These are phyloP conservation scores for Saturnispora sekii DNA, from an alignment of 805 yeast genomes.

Conservation along the genomic window DNA sequence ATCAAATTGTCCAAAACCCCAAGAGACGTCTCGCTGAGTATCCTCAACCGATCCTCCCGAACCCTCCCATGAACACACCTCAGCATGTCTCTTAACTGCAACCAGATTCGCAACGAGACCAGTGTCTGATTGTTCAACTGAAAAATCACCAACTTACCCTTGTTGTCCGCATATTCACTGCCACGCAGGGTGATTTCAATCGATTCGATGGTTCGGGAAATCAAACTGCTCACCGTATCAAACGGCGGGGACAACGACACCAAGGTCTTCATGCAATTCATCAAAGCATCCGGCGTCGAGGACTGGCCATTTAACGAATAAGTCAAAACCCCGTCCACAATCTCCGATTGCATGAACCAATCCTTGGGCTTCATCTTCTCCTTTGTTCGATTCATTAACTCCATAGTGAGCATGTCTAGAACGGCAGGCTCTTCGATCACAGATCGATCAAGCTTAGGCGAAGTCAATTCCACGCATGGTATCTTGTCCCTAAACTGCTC, in stretches of 20 bases:
- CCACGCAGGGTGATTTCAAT: slow-evolving; percentile 62
- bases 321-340: slow-evolving; percentile 8
- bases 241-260: slow-evolving; percentile 22
- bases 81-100: slow-evolving; percentile 26
- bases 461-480: slow-evolving; percentile 2
- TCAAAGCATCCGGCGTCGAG: slow-evolving; percentile 19
- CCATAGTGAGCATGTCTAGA: slow-evolving; percentile 15
- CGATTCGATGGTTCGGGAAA: slow-evolving; percentile 52
- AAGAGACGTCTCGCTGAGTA: slow-evolving; percentile 23
- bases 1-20: slow-evolving; percentile 49
- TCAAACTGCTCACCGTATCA: slow-evolving; percentile 23
- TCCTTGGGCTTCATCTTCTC: slow-evolving; percentile 18
- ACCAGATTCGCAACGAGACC: slow-evolving; percentile 44
- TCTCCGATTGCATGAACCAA: slow-evolving; percentile 22
- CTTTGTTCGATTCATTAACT: slow-evolving; percentile 17
- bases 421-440: slow-evolving; percentile 6
- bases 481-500: slow-evolving; percentile 12
- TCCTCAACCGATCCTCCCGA: slow-evolving; percentile 18
- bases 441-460: slow-evolving; percentile 8
- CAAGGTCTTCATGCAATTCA: slow-evolving; percentile 18
- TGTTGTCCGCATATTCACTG: slow-evolving; percentile 19
- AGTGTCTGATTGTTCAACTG: slow-evolving; percentile 56
- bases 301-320: slow-evolving; percentile 12
- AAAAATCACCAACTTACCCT: slow-evolving; percentile 33
- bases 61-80: slow-evolving; percentile 15